Conservation (phyloP, 352 stramenopile species). For the Saprolegnia diclina region DNA sequence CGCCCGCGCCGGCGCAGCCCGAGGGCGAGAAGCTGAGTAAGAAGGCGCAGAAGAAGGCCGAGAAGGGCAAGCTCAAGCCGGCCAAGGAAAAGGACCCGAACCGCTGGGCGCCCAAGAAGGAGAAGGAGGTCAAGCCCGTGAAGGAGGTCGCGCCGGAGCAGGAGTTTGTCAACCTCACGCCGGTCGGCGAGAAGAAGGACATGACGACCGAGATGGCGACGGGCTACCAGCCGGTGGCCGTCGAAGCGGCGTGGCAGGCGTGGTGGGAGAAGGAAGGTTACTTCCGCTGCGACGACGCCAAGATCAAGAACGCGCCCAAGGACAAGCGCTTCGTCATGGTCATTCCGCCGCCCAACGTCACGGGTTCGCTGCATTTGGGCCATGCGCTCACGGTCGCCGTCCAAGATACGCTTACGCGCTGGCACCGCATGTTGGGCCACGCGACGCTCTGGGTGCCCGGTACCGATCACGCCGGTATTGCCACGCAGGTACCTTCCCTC, state of each 20-base stretch:
- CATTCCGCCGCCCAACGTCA: conserved; percentile 97
- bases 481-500: conserved; percentile 78
- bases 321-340: conserved; percentile 63
- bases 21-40: conserved; percentile 87
- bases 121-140: conserved; percentile 72
- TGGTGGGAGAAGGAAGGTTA: conserved; percentile 97
- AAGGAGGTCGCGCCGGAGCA: conserved; percentile 44
- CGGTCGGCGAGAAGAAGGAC: conserved; percentile 94
- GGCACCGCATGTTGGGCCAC: conserved; percentile 97
- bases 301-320: conserved; percentile 13
- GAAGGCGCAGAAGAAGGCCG: conserved; percentile 94
- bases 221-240: conserved; percentile 94
- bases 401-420: conserved; percentile 94
- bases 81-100: conserved; percentile 94
- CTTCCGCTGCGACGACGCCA: conserved; percentile 88
- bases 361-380: conserved; percentile 95
- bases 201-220: conserved; percentile 85
- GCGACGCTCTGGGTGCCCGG: conserved; percentile 96
- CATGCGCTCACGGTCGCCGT: conserved; percentile 97
- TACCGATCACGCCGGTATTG: conserved; percentile 98
- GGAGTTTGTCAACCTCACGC: conserved; percentile 90
- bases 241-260: conserved; percentile 98
- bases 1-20: background rate
- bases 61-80: conserved; percentile 85
- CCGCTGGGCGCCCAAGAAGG: conserved; percentile 78